These are phyloP conservation scores for Raphanus hybrid DNA, from an alignment of 441 rosid species.

Conservation along the genomic window DNA sequence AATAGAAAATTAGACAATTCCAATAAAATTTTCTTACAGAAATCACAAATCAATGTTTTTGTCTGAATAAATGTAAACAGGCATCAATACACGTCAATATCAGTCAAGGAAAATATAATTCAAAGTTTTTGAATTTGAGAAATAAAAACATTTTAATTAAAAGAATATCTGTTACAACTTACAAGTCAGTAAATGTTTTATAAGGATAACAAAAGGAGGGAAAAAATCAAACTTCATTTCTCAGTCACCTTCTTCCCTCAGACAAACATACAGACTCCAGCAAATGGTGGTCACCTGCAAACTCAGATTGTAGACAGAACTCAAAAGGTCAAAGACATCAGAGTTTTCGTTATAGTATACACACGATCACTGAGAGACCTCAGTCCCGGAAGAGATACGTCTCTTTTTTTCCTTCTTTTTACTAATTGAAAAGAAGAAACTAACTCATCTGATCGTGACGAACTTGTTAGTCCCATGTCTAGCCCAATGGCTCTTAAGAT, in stretches of 20 bases:
- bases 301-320: constrained; percentile 26
- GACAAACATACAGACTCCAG: constrained; percentile 28
- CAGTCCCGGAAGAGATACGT: constrained; percentile 18
- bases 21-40: not conserved
- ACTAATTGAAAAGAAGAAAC: constrained; percentile 5
- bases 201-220: constrained; percentile 13
- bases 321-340: constrained; percentile 25
- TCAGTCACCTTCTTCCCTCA: constrained; percentile 26
- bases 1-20: not conserved
- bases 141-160: constrained; percentile 36
- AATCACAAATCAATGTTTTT: not conserved
- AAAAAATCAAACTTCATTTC: constrained; percentile 3
- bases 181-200: constrained; percentile 41
- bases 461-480: constrained; percentile 99
- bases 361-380: constrained; percentile 33
- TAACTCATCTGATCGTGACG: constrained; percentile 90
- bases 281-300: constrained; percentile 21
- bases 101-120: not conserved
- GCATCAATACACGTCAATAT: not conserved
- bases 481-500: constrained; percentile 94
- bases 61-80: not conserved
- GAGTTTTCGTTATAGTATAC: constrained; percentile 28
- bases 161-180: constrained; percentile 41
- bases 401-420: not conserved
- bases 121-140: not conserved